A percentile compares a stretch with the other conserved stretches of the same genome.
These are phyloP conservation scores for Monosporozyma servazzii DNA, from an alignment of 805 yeast species.

Conservation along the genomic window DNA sequence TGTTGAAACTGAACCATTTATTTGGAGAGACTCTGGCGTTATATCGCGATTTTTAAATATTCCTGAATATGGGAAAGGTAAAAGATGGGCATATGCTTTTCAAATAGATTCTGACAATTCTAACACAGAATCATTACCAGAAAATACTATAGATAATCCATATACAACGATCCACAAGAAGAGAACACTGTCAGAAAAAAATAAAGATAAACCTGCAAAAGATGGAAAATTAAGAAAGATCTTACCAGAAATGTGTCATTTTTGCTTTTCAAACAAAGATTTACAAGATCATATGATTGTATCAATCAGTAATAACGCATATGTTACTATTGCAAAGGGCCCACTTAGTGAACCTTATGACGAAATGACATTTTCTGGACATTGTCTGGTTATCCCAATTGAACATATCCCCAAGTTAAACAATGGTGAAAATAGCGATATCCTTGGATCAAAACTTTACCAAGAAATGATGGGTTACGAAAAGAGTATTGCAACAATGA, in stretches of 20 bases:
- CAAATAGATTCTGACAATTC: slow-evolving; percentile 30
- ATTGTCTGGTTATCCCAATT: slow-evolving; percentile 71
- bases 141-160: slow-evolving; percentile 14
- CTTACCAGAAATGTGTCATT: slow-evolving; percentile 60
- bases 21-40: slow-evolving; percentile 39
- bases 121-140: slow-evolving; percentile 13
- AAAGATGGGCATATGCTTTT: slow-evolving; percentile 74
- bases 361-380: slow-evolving; percentile 59
- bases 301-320: slow-evolving; percentile 57
- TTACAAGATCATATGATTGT: slow-evolving; percentile 73
- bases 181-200: slow-evolving; percentile 2
- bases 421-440: slow-evolving; percentile 9
- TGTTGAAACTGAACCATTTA: slow-evolving; percentile 48
- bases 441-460: slow-evolving; percentile 14
- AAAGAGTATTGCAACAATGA: slow-evolving; percentile 41
- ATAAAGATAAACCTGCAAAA: neutral
- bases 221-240: slow-evolving; percentile 30
- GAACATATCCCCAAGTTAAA: slow-evolving; percentile 51
- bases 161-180: slow-evolving; percentile 2
- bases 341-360: slow-evolving; percentile 54
- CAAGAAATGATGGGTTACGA: slow-evolving; percentile 44
- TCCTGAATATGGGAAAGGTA: slow-evolving; percentile 45
- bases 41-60: slow-evolving; percentile 59
- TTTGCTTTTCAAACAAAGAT: slow-evolving; percentile 73
- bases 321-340: slow-evolving; percentile 77